Evolutionary conservation across 2,329 filamentous ascomycete species (phyloP).

Genomic region (Fusarium globosum): DNA sequence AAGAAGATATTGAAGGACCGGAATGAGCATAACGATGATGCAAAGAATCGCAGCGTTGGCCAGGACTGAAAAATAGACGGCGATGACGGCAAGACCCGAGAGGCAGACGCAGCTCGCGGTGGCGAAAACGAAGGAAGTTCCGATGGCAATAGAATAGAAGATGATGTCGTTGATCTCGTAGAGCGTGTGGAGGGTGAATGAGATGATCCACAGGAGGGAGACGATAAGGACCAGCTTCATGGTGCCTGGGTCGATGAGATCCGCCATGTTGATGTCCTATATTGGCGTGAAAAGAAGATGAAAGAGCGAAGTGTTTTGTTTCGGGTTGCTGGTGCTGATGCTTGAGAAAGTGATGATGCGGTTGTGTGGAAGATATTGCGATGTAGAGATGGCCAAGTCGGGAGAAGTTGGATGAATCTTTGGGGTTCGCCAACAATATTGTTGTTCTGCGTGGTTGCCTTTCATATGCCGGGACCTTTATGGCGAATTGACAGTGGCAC

Average conservation of each 20-base stretch:
- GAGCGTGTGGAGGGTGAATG: neutral
- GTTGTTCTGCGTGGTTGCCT: accelerated
- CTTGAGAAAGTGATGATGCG: accelerated
- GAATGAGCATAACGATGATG: neutral
- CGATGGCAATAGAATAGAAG: neutral
- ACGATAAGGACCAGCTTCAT: neutral
- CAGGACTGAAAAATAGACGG: neutral
- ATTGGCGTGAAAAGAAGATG: accelerated
- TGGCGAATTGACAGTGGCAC: neutral
- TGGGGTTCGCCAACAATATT: accelerated
- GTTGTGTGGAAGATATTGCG: too few relatives aligned
- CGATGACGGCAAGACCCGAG: neutral
- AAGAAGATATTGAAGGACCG: neutral
- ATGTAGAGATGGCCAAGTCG: neutral
- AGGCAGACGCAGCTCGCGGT: neutral
- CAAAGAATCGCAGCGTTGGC: neutral
- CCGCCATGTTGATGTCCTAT: neutral
- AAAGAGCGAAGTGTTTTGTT: accelerated
- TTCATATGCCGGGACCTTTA: neutral
- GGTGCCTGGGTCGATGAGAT: neutral
- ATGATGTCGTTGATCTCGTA: neutral
- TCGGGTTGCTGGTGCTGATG: accelerated
- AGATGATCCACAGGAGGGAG: neutral
- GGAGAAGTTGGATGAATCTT: too few relatives aligned
- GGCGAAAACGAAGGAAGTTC: neutral